Conservation (phyloP, 1,284 basidiomycete species). For the Heliocybe sulcata region DNA sequence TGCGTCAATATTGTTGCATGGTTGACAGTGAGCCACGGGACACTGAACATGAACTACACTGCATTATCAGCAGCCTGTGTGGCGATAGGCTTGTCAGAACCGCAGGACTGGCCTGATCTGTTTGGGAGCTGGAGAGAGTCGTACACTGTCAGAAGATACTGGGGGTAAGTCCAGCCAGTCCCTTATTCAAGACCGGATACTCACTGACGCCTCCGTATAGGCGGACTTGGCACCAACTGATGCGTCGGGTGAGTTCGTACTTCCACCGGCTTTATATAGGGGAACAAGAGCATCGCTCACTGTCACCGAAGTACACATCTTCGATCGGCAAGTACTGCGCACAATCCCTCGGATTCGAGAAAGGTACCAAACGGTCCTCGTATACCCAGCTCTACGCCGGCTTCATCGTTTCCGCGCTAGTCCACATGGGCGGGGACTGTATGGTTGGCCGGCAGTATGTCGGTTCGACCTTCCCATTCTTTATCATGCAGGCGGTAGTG, state of each 20-base stretch:
- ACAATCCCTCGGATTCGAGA: conserved; percentile 11
- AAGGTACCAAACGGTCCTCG: conserved; percentile 16
- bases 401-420: conserved; percentile 23
- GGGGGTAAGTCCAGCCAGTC: conserved; percentile 21
- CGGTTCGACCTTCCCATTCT: conserved; percentile 18
- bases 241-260: conserved; percentile 14
- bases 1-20: conserved; percentile 10
- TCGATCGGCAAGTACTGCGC: conserved; percentile 14
- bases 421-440: conserved; percentile 17
- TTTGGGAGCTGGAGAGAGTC: conserved; percentile 25
- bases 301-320: conserved; percentile 12
- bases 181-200: not conserved
- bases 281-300: not conserved
- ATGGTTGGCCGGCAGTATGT: conserved; percentile 11
- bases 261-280: not conserved
- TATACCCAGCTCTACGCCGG: conserved; percentile 24
- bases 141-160: conserved; percentile 26
- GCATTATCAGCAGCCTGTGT: conserved; percentile 16
- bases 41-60: conserved; percentile 16
- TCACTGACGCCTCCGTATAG: conserved; percentile 10
- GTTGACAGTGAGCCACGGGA: conserved; percentile 7
- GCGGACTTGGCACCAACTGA: conserved; percentile 23
- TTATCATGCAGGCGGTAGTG: conserved; percentile 19
- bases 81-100: conserved; percentile 14
- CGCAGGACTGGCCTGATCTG: conserved; percentile 24